Percentiles rank a stretch among this genome's conserved stretches.
phyloP scores from a whole-genome alignment of 2,329 filamentous ascomycete genomes.

The Calcarisporium arbuscula region DNA sequence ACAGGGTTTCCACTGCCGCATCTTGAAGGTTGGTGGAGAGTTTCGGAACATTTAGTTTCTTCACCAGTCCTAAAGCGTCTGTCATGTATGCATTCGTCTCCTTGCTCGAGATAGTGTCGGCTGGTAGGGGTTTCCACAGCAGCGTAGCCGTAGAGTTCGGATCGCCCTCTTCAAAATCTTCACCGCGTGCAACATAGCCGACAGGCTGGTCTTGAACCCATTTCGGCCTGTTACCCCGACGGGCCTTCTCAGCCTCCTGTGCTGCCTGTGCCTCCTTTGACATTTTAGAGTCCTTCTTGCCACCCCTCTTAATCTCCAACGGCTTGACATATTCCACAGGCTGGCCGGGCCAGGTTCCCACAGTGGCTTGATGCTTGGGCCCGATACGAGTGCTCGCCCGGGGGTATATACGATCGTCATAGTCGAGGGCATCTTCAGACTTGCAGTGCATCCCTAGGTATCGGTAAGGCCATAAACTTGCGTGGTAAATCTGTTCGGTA shows the following conservation, averaged over 20 bases:
- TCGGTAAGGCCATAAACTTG: slow-evolving; percentile 91
- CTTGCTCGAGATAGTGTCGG: slow-evolving; percentile 42
- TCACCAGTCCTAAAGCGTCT: slow-evolving; percentile 57
- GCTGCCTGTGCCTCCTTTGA: slow-evolving; percentile 75
- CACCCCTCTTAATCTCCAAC: slow-evolving; percentile 74
- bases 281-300: slow-evolving; percentile 70
- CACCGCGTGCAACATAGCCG: slow-evolving; percentile 79
- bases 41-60: slow-evolving; percentile 62
- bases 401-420: slow-evolving; percentile 95
- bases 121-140: slow-evolving; percentile 69
- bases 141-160: slow-evolving; percentile 67
- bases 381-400: slow-evolving; percentile 89
- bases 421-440: slow-evolving; percentile 90
- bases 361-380: slow-evolving; percentile 83
- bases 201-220: slow-evolving; percentile 89
- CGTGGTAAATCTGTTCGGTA: slow-evolving; percentile 83
- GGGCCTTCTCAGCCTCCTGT: slow-evolving; percentile 73
- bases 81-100: slow-evolving; percentile 73
- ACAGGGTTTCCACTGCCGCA: slow-evolving; percentile 70
- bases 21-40: slow-evolving; percentile 84
- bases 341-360: slow-evolving; percentile 77
- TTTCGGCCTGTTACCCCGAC: slow-evolving; percentile 76
- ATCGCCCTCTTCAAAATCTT: slow-evolving; percentile 67
- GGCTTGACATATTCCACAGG: slow-evolving; percentile 89
- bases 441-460: slow-evolving; percentile 95